phyloP scores from a whole-genome alignment of 1,139 yeast genomes.

The Yamadazyma atmosphaerica region DNA sequence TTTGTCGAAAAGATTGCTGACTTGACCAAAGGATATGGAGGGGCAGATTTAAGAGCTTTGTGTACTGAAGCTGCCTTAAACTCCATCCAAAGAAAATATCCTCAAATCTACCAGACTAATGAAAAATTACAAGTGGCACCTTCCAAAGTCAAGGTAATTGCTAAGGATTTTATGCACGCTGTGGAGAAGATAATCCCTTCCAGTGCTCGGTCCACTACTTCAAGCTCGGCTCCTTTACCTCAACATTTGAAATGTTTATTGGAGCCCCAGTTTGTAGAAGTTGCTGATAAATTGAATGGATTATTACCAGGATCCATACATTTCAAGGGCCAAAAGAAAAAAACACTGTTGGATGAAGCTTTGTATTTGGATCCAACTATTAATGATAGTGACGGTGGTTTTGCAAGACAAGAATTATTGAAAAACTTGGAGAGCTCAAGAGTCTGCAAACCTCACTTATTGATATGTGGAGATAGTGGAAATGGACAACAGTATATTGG shows the following conservation, averaged over 20 bases:
- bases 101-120: constrained; percentile 82
- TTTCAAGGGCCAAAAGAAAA: constrained; percentile 37
- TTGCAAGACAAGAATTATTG: constrained; percentile 62
- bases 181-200: constrained; percentile 89
- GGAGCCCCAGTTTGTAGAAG: constrained; percentile 44
- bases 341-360: constrained; percentile 69
- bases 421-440: constrained; percentile 63
- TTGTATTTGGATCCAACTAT: constrained; percentile 60
- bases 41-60: constrained; percentile 92
- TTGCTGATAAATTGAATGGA: constrained; percentile 51
- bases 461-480: constrained; percentile 75
- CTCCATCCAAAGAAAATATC: constrained; percentile 88
- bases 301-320: constrained; percentile 60
- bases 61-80: constrained; percentile 95
- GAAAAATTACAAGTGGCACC: constrained; percentile 79
- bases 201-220: constrained; percentile 80
- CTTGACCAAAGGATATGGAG: constrained; percentile 94
- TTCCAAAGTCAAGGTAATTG: constrained; percentile 67
- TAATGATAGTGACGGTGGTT: constrained; percentile 64
- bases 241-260: constrained; percentile 66
- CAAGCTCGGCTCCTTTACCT: constrained; percentile 79
- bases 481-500: constrained; percentile 88
- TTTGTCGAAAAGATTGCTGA: constrained; percentile 71
- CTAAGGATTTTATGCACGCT: constrained; percentile 86
- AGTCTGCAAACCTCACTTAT: constrained; percentile 77